Evolutionary conservation across 2,329 filamentous ascomycete genomes (phyloP).

Genomic region (Cercospora sojina): DNA sequence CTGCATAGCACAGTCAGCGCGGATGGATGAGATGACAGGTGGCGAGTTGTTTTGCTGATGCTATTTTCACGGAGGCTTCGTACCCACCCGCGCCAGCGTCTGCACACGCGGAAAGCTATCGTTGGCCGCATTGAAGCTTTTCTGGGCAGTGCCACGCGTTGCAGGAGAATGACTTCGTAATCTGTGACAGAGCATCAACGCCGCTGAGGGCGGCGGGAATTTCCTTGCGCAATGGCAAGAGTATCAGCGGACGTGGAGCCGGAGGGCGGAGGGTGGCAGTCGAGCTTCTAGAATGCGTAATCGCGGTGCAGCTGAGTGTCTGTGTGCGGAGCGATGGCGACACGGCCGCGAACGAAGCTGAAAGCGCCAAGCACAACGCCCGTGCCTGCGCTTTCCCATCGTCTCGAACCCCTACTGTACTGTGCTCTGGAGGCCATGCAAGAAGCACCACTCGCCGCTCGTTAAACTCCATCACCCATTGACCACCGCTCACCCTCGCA

Average conservation of each 20-base stretch:
- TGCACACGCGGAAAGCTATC: not conserved
- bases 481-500: conserved; percentile 9
- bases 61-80: conserved; percentile 5
- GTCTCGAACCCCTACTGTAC: not conserved
- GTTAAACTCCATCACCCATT: conserved; percentile 3
- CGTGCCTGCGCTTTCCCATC: not conserved
- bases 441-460: conserved; percentile 12
- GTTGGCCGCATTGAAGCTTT: not conserved
- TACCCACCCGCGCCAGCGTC: not conserved
- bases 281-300: not conserved
- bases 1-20: not conserved
- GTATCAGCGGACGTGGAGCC: not conserved
- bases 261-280: not conserved
- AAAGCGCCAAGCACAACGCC: not conserved
- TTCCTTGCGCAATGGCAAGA: not conserved
- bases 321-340: not conserved
- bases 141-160: not conserved
- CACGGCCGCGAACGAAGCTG: not conserved
- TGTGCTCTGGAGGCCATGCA: not conserved
- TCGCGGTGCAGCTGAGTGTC: not conserved
- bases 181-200: not conserved
- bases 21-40: not conserved
- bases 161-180: not conserved
- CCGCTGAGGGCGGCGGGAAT: not conserved
- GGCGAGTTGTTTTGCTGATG: not conserved